Percentiles rank a stretch among this genome's conserved stretches.
These are phyloP conservation scores for Colletotrichum cuscutae DNA, from an alignment of 2,329 filamentous ascomycete species.

Conservation along the genomic window DNA sequence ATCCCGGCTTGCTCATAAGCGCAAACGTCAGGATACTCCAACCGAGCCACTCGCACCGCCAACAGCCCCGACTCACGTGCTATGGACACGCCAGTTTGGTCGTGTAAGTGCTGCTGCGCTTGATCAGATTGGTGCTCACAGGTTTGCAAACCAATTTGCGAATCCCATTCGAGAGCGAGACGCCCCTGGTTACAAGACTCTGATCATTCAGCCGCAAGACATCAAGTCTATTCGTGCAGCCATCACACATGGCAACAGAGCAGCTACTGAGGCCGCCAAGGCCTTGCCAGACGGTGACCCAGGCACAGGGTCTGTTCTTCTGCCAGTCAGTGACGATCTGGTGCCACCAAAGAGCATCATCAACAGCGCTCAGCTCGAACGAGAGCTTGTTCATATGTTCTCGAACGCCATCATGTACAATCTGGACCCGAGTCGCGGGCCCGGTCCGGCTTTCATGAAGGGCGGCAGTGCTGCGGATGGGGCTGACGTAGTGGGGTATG, in stretches of 20 bases:
- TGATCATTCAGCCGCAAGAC: constrained; percentile 80
- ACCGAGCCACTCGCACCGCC: constrained; percentile 51
- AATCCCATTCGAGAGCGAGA: constrained; percentile 79
- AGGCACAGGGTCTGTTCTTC: constrained; percentile 65
- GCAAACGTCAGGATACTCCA: constrained; percentile 66
- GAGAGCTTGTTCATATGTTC: constrained; percentile 95
- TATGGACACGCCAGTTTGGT: constrained; percentile 80
- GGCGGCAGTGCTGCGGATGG: constrained; percentile 47
- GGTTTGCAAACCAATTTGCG: constrained; percentile 83
- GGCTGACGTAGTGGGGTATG: constrained; percentile 66
- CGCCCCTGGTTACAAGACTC: constrained; percentile 79
- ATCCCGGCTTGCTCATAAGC: constrained; percentile 56
- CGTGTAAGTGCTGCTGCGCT: constrained; percentile 78
- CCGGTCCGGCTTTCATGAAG: constrained; percentile 70
- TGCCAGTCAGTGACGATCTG: constrained; percentile 80
- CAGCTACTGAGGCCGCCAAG: constrained; percentile 68
- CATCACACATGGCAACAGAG: constrained; percentile 77
- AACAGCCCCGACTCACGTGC: constrained; percentile 72
- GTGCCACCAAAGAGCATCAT: constrained; percentile 90
- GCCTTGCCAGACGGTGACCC: constrained; percentile 70
- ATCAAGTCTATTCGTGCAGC: constrained; percentile 81
- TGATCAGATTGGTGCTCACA: constrained; percentile 81
- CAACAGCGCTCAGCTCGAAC: constrained; percentile 91
- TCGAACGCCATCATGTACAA: constrained; percentile 99
- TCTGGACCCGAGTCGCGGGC: constrained; percentile 78